Percentiles rank a stretch among this genome's conserved stretches.
Evolutionary conservation across 306 rosid genomes (phyloP).

Genomic region (Inga laurina): DNA sequence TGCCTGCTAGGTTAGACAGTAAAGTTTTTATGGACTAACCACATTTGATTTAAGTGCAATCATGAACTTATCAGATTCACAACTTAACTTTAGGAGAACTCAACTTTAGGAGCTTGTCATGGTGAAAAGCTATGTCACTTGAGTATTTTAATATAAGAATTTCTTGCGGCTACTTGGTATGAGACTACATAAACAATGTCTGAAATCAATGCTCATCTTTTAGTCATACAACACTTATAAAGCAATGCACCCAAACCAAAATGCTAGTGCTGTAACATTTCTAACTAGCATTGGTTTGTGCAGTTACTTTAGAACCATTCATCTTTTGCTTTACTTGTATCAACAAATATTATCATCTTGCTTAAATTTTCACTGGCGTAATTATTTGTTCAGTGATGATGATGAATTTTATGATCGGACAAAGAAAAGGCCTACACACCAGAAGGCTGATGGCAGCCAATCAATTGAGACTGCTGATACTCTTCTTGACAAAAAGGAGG

Average conservation of each 20-base stretch:
- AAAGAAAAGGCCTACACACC: conserved; percentile 58
- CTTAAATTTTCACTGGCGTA: background rate
- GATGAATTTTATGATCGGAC: conserved; percentile 98
- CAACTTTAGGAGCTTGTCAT: background rate
- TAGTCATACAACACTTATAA: background rate
- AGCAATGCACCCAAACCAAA: conserved; percentile 20
- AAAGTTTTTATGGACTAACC: background rate
- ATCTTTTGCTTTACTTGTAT: background rate
- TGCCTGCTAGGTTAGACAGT: background rate
- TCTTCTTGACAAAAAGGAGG: conserved; percentile 89
- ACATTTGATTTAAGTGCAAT: background rate
- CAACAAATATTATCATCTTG: background rate
- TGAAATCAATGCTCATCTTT: background rate
- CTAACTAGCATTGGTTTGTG: background rate
- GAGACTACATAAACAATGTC: background rate
- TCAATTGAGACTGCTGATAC: conserved; percentile 88
- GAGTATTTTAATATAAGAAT: background rate
- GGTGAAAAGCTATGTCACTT: too few species aligned
- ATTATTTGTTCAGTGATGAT: conserved; percentile 67
- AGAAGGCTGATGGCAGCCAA: conserved; percentile 58
- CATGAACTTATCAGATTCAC: background rate
- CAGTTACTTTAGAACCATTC: background rate
- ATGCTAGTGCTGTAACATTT: background rate
- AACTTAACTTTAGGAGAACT: background rate
- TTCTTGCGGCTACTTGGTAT: background rate